Evolutionary conservation across 176 grass and related monocot species (phyloP).

Genomic region (Carex myosuroides): DNA sequence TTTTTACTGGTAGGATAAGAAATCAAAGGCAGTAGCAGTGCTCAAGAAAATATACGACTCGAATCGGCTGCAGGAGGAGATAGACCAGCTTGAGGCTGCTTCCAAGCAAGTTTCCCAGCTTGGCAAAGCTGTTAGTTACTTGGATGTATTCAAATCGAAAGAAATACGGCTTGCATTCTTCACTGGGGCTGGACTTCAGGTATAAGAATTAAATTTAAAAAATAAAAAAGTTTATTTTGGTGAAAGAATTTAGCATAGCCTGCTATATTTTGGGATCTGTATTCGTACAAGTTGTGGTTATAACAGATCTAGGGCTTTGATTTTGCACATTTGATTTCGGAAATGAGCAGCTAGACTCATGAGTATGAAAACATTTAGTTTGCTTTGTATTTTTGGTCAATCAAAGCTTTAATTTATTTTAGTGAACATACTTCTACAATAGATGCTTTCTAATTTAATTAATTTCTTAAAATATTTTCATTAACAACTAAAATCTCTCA

Average conservation of each 20-base stretch:
- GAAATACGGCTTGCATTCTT: slow-evolving; percentile 89
- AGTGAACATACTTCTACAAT: not conserved
- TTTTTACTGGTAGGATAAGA: slow-evolving; percentile 52
- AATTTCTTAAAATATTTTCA: not conserved
- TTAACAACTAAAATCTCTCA: not conserved
- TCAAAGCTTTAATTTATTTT: not conserved
- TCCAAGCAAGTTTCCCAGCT: slow-evolving; percentile 51
- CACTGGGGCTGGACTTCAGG: slow-evolving; percentile 91
- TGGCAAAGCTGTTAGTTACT: slow-evolving; percentile 39
- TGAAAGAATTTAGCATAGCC: not conserved
- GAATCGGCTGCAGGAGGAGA: slow-evolving; percentile 63
- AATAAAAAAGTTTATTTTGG: not conserved
- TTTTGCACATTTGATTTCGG: not conserved
- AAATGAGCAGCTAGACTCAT: not conserved
- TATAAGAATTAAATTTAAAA: slow-evolving; percentile 14
- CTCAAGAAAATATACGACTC: slow-evolving; percentile 75
- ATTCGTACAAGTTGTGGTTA: not conserved
- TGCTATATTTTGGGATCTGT: not conserved
- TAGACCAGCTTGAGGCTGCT: slow-evolving; percentile 59
- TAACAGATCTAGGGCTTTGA: not conserved
- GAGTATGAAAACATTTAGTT: not conserved
- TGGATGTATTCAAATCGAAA: slow-evolving; percentile 71
- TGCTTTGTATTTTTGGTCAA: not conserved
- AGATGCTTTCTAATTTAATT: too few species aligned
- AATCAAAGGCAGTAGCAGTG: slow-evolving; percentile 66